phyloP scores from a whole-genome alignment of 2,329 filamentous ascomycete genomes.

The Chrysosporium queenslandicum region DNA sequence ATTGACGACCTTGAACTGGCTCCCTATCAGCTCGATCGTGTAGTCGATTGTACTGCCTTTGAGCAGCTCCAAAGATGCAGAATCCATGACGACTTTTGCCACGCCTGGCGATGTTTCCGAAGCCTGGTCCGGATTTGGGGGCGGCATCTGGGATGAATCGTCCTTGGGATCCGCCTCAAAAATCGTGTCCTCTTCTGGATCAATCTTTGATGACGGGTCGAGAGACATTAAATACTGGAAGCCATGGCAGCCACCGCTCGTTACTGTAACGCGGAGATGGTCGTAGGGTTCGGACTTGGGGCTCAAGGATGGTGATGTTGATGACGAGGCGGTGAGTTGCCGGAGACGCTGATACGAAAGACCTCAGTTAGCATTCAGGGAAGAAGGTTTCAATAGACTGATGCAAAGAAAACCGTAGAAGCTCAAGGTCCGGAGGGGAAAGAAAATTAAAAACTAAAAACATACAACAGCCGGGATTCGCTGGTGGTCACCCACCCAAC shows the following conservation, averaged over 20 bases:
- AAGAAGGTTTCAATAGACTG: background rate
- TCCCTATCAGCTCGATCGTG: slow-evolving; percentile 87
- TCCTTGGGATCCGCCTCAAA: slow-evolving; percentile 56
- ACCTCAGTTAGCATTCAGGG: background rate
- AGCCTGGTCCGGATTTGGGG: background rate
- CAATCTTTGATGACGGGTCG: slow-evolving; percentile 47
- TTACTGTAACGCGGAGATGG: slow-evolving; percentile 82
- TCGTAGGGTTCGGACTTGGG: slow-evolving; percentile 58
- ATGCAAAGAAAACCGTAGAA: slow-evolving; percentile 9
- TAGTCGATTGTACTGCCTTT: slow-evolving; percentile 95
- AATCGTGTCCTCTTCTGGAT: slow-evolving; percentile 72
- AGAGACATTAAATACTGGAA: slow-evolving; percentile 96
- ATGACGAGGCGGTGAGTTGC: slow-evolving; percentile 54
- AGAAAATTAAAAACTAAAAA: too few species aligned
- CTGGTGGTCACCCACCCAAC: too few species aligned
- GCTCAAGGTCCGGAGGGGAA: too few species aligned
- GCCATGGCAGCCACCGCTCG: slow-evolving; percentile 90
- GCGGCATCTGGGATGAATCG: too few species aligned
- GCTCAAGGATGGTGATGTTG: slow-evolving; percentile 32
- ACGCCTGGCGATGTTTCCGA: slow-evolving; percentile 27
- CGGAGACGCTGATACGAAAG: slow-evolving; percentile 48
- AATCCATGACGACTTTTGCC: slow-evolving; percentile 82
- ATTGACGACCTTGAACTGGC: slow-evolving; percentile 92
- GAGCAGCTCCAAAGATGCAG: slow-evolving; percentile 73
- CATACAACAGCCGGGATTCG: too few species aligned